Evolutionary conservation across 306 rosid species (phyloP), one percentile per base, ranked within the genome.

Genomic region (Fragaria iinumae): DNA sequence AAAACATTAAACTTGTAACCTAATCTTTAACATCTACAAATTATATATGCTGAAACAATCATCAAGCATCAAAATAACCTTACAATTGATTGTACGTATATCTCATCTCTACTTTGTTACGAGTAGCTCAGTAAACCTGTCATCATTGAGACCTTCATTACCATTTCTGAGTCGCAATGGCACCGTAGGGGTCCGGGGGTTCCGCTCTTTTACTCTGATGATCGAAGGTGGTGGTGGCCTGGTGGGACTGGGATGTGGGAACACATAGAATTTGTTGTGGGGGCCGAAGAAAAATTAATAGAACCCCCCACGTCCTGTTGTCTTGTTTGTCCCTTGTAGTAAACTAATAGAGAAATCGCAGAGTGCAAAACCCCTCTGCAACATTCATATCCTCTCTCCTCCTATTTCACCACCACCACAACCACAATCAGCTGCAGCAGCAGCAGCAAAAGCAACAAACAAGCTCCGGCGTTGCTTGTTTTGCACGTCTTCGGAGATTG

Each of bases 401-500:
- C 38, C 25, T 43, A 10, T 59, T 80, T 84, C 82, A 84, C 86
- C 89, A 79, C 81, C 85, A 77, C 67, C 39, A 27, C 68, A 8
- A 63, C 41, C 43, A 29, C 39, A n/a, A 56, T 2, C 36, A 57
- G 34, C 65, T 3, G 65, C 68, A 17, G 20, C 8, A 17, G 20
- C 8, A 29, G 32, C 32, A 63, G 68, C 36, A 25, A 17, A 64
- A 32, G 69, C 23, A 62, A 29, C 44, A 29, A 74, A 41, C 13
- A 27, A 59, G 65, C 38, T 16, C 21, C 23, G 23, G 23, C 78
- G 76, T 83, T 85, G 85, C 96, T 91, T 93, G 88, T 84, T 84
- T 86, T 82, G 80, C 87, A 91, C 97, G 93, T 87, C 90, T 89
- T 78, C 34, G 82, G 88, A 85, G 96, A 88, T 86, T 87, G 90